A percentile compares a stretch with the other conserved stretches of the same genome.
Evolutionary conservation across 192 early-diverging fungal genomes (phyloP).

Genomic region (Coemansia interrupta): DNA sequence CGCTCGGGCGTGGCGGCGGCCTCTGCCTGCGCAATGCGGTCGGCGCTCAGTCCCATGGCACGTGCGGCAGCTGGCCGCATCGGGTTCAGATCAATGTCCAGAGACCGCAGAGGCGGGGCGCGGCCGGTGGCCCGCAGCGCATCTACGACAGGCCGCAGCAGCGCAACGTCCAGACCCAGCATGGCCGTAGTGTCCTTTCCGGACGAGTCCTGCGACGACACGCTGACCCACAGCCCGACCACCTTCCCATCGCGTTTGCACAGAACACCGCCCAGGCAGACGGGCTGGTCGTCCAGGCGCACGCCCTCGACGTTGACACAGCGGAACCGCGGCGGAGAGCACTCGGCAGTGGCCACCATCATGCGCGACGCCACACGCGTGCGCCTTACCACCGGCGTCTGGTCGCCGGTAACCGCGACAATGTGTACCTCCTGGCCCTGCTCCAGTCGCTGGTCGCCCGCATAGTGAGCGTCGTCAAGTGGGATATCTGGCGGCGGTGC

Average conservation of each 20-base stretch:
- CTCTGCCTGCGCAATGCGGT: constrained; percentile 56
- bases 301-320: constrained; percentile 75
- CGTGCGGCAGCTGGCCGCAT: constrained; percentile 68
- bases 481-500: constrained; percentile 68
- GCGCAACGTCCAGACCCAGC: constrained; percentile 46
- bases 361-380: constrained; percentile 36
- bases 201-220: constrained; percentile 66
- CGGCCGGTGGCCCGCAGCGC: constrained; percentile 46
- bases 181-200: constrained; percentile 64
- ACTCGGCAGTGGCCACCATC: constrained; percentile 67
- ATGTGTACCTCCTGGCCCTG: constrained; percentile 60
- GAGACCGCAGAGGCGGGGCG: constrained; percentile 53
- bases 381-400: constrained; percentile 58
- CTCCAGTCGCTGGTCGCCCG: constrained; percentile 27
- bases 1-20: constrained; percentile 19
- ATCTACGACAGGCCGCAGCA: constrained; percentile 47
- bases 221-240: constrained; percentile 65
- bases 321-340: constrained; percentile 70
- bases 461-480: constrained; percentile 34
- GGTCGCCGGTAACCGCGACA: constrained; percentile 62
- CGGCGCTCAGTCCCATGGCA: constrained; percentile 60
- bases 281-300: constrained; percentile 64
- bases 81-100: constrained; percentile 69
- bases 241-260: constrained; percentile 57
- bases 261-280: constrained; percentile 66